phyloP scores from a whole-genome alignment of 2,329 filamentous ascomycete genomes.

The Acrocalymma vagum region DNA sequence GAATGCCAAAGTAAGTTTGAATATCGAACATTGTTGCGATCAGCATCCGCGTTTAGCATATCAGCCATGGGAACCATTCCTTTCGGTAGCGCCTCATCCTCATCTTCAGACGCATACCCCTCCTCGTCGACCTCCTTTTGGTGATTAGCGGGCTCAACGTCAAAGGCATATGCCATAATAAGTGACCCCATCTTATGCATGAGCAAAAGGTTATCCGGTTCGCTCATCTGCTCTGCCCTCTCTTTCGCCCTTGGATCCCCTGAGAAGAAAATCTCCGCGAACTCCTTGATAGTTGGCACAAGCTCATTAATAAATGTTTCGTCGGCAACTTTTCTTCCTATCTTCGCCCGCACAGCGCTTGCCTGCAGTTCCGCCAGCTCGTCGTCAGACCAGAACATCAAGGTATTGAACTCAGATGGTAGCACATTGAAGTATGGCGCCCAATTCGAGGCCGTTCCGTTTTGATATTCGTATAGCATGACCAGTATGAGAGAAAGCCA shows the following conservation, averaged over 20 bases:
- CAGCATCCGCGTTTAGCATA: conserved; percentile 86
- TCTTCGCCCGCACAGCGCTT: conserved; percentile 77
- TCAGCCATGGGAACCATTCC: conserved; percentile 94
- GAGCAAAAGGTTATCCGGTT: conserved; percentile 60
- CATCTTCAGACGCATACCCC: conserved; percentile 56
- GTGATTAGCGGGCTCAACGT: conserved; percentile 65
- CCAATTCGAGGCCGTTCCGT: conserved; percentile 72
- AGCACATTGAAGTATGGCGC: conserved; percentile 80
- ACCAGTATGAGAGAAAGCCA: conserved; percentile 74
- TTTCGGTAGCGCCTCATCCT: conserved; percentile 65
- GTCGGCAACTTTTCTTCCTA: conserved; percentile 78
- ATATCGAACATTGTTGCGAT: conserved; percentile 73
- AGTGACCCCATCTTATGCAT: conserved; percentile 86
- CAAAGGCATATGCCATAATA: conserved; percentile 94
- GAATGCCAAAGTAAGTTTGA: conserved; percentile 25
- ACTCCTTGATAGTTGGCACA: conserved; percentile 59
- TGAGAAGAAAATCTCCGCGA: conserved; percentile 49
- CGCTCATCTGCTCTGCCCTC: conserved; percentile 49
- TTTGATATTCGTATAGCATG: conserved; percentile 78
- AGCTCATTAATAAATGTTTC: conserved; percentile 69
- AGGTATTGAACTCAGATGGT: conserved; percentile 76
- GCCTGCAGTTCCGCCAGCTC: conserved; percentile 79
- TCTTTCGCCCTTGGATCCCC: conserved; percentile 43
- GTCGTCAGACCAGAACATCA: conserved; percentile 84
- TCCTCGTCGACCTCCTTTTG: conserved; percentile 66